phyloP scores from a whole-genome alignment of 176 grass and related monocot species.

The Zizania latifolia region DNA sequence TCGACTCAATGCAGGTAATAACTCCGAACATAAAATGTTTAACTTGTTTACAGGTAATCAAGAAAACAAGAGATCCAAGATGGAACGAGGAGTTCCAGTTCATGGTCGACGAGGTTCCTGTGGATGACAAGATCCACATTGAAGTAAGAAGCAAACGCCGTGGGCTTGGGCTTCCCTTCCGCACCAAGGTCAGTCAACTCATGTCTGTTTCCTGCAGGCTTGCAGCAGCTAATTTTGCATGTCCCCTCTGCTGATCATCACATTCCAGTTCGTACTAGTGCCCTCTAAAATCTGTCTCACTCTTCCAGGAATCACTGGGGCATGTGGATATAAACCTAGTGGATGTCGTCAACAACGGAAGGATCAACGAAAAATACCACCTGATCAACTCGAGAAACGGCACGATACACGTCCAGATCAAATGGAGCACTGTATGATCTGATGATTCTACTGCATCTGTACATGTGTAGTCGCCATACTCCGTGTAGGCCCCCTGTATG shows the following conservation, averaged over 20 bases:
- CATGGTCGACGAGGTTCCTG: constrained; percentile 60
- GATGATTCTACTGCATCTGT: too few species aligned
- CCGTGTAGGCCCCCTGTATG: neutral
- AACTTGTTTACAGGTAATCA: constrained; percentile 45
- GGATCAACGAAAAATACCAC: constrained; percentile 81
- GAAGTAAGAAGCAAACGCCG: constrained; percentile 56
- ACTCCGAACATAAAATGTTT: neutral
- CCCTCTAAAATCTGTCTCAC: neutral
- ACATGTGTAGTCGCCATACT: neutral
- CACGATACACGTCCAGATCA: constrained; percentile 57
- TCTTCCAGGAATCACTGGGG: constrained; percentile 69
- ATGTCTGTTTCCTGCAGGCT: neutral
- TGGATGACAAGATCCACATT: constrained; percentile 58
- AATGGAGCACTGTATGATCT: constrained; percentile 60
- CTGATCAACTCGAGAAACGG: constrained; percentile 89
- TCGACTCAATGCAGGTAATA: too few species aligned
- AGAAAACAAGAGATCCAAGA: constrained; percentile 83
- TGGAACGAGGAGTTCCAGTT: constrained; percentile 94
- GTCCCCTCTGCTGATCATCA: neutral
- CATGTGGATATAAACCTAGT: constrained; percentile 62
- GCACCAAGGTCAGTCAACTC: constrained; percentile 30
- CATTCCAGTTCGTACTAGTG: too few species aligned
- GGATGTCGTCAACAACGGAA: constrained; percentile 80
- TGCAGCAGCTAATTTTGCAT: too few species aligned
- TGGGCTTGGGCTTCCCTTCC: constrained; percentile 18